Evolutionary conservation across 495 filamentous ascomycete genomes (phyloP), one percentile per base, ranked within the genome.

Genomic region (Venustampulla echinocandica): DNA sequence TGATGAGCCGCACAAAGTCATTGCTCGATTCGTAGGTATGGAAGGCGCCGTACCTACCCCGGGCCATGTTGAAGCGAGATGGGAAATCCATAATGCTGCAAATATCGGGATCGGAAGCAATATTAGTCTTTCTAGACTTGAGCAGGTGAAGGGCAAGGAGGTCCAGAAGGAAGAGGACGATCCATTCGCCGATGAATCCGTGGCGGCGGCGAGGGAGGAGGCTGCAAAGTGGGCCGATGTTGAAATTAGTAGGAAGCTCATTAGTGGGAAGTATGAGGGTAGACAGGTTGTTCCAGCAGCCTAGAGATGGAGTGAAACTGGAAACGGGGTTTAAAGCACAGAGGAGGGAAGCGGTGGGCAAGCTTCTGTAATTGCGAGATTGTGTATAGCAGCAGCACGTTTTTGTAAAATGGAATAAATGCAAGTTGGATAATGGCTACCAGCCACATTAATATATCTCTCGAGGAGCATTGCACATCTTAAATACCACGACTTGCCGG

Each of bases 191-290:
- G 57, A 60, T 46, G 50, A 60, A 17, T 44, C 41, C 14, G 35
- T 50, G 28, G 34, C 42, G 10, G 34, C 34, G 10, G 61, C 69
- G 19, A 59, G 63, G 4, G 61, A 59, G 19, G 58, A 69, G 2
- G 67, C 66, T 13, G 64, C 67, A 21, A 69, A 61, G 36, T 97
- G 90, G 92, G 80, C 76, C 24, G 77, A 82, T 18, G 76, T 95
- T 32, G 76, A 77, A 17, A 74, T 80, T 0, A 68, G 77, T 42
- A 82, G 79, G 68, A 90, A 81, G 64, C 56, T 95, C 45, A 69
- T 83, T 19, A 84, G 80, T 58, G 89, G 89, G 35, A 90, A 85
- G 66, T 94, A 90, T 63, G 69, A 77, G 53, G 75, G 74, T 5
- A 48, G 38, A 22, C 17, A 48, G 23, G 22, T 24, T 3, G 14